These are phyloP conservation scores for Pleurozium schreberi DNA, from an alignment of 225 moss, liverwort and hornwort species.

Conservation along the genomic window DNA sequence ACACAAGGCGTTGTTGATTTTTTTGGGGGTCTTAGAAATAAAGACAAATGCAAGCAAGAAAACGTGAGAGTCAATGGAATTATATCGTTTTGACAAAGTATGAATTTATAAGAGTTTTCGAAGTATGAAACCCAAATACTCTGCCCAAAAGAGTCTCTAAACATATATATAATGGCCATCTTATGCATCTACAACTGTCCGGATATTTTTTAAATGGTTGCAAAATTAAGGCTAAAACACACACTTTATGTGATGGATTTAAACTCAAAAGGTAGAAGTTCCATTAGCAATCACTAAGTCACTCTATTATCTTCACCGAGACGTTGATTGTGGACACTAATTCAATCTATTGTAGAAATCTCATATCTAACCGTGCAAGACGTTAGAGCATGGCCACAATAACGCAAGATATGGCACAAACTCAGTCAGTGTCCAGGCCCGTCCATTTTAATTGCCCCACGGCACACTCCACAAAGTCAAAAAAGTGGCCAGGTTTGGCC, in stretches of 20 bases:
- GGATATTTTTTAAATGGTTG: background rate
- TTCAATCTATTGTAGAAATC: background rate
- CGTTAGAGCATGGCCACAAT: too few relatives aligned
- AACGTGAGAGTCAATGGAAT: background rate
- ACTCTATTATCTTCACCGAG: too few relatives aligned
- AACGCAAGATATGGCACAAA: too few relatives aligned
- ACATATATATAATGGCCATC: background rate
- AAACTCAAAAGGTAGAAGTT: background rate
- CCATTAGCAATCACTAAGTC: too few relatives aligned
- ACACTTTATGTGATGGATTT: background rate
- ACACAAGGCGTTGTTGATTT: background rate
- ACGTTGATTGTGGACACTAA: too few relatives aligned
- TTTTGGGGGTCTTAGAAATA: too few relatives aligned
- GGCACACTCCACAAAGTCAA: too few relatives aligned
- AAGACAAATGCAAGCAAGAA: background rate
- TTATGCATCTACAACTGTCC: accelerated
- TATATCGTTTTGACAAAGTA: background rate
- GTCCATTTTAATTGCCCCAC: too few relatives aligned
- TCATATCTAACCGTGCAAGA: background rate
- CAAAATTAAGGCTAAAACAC: background rate
- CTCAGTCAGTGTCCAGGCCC: too few relatives aligned
- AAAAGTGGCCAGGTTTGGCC: too few relatives aligned
- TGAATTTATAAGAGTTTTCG: background rate
- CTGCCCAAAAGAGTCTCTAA: background rate
- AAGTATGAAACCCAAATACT: background rate